A percentile compares a stretch with the other conserved stretches of the same genome.
Evolutionary conservation across 495 filamentous ascomycete genomes (phyloP).

Genomic region (Tuber calosporum): DNA sequence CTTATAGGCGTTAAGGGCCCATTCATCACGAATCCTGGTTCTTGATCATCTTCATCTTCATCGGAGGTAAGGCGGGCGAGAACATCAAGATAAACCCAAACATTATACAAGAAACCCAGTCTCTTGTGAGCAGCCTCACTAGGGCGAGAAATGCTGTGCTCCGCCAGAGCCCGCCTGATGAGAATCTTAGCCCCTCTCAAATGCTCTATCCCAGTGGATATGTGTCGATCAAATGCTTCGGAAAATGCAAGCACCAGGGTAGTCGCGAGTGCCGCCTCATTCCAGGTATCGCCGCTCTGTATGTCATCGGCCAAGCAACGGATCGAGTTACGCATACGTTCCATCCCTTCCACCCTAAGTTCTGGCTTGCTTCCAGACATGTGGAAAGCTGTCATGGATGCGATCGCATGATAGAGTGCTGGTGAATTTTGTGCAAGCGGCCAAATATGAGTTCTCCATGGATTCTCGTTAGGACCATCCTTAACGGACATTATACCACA

Average conservation of each 20-base stretch:
- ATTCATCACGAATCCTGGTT: slow-evolving; percentile 36
- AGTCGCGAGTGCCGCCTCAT: slow-evolving; percentile 64
- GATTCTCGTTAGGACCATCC: slow-evolving; percentile 67
- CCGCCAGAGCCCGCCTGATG: slow-evolving; percentile 54
- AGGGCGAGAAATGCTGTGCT: slow-evolving; percentile 34
- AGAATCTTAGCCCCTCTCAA: slow-evolving; percentile 62
- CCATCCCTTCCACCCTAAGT: slow-evolving; percentile 59
- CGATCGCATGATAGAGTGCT: slow-evolving; percentile 67
- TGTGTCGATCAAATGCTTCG: slow-evolving; percentile 72
- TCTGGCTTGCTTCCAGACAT: slow-evolving; percentile 54
- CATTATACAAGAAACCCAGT: slow-evolving; percentile 66
- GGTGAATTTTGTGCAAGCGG: slow-evolving; percentile 60
- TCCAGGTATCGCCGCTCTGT: slow-evolving; percentile 49
- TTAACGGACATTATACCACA: slow-evolving; percentile 71
- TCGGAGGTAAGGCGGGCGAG: slow-evolving; percentile 66
- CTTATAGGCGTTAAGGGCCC: slow-evolving; percentile 45
- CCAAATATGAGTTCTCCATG: slow-evolving; percentile 69
- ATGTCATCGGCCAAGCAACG: slow-evolving; percentile 54
- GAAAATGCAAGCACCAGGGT: slow-evolving; percentile 68
- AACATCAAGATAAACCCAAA: slow-evolving; percentile 78
- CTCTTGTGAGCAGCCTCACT: slow-evolving; percentile 50
- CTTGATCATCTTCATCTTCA: slow-evolving; percentile 51
- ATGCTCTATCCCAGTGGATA: slow-evolving; percentile 66
- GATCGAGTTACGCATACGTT: slow-evolving; percentile 65
- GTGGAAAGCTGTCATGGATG: slow-evolving; percentile 70